A percentile compares a stretch with the other conserved stretches of the same genome.
Conservation (phyloP, 768 basidiomycete species). For the Termitomyces sp. region DNA sequence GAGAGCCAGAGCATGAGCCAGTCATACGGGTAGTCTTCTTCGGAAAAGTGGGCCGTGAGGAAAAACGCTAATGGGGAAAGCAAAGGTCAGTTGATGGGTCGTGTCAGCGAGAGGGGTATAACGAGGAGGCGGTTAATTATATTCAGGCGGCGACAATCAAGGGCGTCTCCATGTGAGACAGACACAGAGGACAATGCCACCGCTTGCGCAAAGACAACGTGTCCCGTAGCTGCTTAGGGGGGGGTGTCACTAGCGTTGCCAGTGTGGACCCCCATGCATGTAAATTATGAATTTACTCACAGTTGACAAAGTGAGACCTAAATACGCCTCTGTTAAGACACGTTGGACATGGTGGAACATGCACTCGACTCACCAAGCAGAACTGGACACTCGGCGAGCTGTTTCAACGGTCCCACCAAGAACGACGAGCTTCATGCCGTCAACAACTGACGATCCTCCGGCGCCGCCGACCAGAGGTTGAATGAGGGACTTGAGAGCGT, state of each 20-base stretch:
- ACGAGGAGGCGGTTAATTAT: slow-evolving; percentile 9
- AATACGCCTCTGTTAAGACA: background rate
- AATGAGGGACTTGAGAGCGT: slow-evolving; percentile 75
- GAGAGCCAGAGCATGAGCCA: slow-evolving; percentile 92
- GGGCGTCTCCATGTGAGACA: background rate
- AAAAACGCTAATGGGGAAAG: slow-evolving; percentile 57
- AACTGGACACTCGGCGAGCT: slow-evolving; percentile 74
- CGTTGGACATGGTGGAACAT: background rate
- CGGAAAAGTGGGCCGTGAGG: slow-evolving; percentile 85
- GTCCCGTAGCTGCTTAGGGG: background rate
- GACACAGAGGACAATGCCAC: background rate
- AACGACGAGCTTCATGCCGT: slow-evolving; percentile 87
- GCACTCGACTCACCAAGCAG: slow-evolving; percentile 62
- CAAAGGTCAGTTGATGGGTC: slow-evolving; percentile 18
- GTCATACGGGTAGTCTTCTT: slow-evolving; percentile 88
- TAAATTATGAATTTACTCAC: slow-evolving; percentile 36
- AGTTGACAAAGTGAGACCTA: slow-evolving; percentile 85
- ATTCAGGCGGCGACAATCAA: background rate
- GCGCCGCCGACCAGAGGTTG: slow-evolving; percentile 75
- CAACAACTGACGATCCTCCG: slow-evolving; percentile 74
- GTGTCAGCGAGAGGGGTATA: slow-evolving; percentile 17
- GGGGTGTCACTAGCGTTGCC: background rate
- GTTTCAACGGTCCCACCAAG: slow-evolving; percentile 87
- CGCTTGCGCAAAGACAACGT: background rate
- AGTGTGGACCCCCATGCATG: slow-evolving; percentile 5